Conservation (phyloP, 1,284 basidiomycete species). For the Sporisorium graminicola region DNA sequence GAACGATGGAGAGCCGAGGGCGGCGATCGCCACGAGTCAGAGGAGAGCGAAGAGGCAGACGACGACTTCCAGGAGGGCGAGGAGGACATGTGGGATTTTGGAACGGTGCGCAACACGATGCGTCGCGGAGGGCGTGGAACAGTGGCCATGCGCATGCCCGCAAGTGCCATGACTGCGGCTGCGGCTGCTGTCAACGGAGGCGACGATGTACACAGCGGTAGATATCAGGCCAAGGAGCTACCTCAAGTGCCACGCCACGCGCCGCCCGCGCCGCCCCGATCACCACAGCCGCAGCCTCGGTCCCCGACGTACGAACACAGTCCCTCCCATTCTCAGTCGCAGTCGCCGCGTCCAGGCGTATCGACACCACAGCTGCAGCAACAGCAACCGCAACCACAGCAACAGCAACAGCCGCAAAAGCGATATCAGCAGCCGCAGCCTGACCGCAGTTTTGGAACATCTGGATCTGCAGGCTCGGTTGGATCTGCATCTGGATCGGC, state of each 20-base stretch:
- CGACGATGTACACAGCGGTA: constrained; percentile 22
- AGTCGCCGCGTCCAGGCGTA: constrained; percentile 19
- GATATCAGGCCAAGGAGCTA: constrained; percentile 40
- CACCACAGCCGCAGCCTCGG: constrained; percentile 19
- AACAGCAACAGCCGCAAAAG: constrained; percentile 24
- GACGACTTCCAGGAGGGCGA: constrained; percentile 56
- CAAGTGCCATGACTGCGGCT: constrained; percentile 50
- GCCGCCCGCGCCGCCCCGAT: constrained; percentile 24
- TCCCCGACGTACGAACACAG: constrained; percentile 25
- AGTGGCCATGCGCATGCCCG: constrained; percentile 53
- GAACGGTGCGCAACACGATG: constrained; percentile 61
- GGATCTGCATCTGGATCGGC: constrained; percentile 54
- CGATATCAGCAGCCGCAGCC: constrained; percentile 25
- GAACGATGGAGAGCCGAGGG: constrained; percentile 89
- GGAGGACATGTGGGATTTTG: constrained; percentile 65
- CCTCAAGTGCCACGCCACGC: constrained; percentile 37
- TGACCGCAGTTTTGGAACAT: constrained; percentile 43
- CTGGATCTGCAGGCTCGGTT: constrained; percentile 45
- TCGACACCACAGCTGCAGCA: constrained; percentile 23
- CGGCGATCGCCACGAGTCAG: constrained; percentile 59
- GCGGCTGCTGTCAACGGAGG: constrained; percentile 37
- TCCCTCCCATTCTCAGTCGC: constrained; percentile 23
- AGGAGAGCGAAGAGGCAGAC: constrained; percentile 55
- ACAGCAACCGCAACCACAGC: constrained; percentile 12
- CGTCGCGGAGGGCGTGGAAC: constrained; percentile 47